These are phyloP conservation scores for Ophiostoma sp. DNA, from an alignment of 2,329 filamentous ascomycete genomes.

Conservation along the genomic window DNA sequence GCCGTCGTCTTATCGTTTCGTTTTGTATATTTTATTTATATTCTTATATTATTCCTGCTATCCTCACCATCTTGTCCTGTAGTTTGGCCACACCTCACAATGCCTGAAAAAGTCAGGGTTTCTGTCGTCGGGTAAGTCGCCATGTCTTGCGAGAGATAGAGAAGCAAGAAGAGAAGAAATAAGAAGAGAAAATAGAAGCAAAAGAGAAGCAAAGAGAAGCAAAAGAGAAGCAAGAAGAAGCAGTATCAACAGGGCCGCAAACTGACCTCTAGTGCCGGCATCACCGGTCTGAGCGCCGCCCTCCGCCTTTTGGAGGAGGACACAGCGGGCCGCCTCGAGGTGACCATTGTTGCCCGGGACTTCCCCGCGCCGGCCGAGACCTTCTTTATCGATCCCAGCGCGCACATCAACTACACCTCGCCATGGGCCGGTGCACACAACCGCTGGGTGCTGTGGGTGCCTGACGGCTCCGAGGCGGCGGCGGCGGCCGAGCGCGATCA, in stretches of 20 bases:
- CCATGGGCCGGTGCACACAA: conserved; percentile 56
- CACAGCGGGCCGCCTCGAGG: conserved; percentile 33
- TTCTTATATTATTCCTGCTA: background rate
- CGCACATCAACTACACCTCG: conserved; percentile 50
- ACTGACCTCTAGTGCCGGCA: conserved; percentile 42
- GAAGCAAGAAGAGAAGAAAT: too few species aligned
- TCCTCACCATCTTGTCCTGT: background rate
- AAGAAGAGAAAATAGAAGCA: too few species aligned
- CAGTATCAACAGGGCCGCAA: background rate
- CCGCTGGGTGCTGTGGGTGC: conserved; percentile 43
- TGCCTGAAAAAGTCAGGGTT: conserved; percentile 17
- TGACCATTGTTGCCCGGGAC: conserved; percentile 44
- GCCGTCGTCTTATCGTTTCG: background rate
- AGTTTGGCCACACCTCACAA: background rate
- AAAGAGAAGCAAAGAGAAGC: too few species aligned
- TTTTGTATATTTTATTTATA: background rate
- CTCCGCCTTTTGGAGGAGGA: conserved; percentile 40
- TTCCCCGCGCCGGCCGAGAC: conserved; percentile 46
- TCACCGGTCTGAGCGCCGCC: conserved; percentile 48
- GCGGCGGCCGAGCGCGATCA: conserved; percentile 39
- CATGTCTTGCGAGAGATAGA: background rate
- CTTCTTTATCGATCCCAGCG: conserved; percentile 34
- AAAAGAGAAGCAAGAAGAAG: too few species aligned
- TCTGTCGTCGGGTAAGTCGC: conserved; percentile 24
- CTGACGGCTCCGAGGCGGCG: conserved; percentile 29